phyloP scores from a whole-genome alignment of 2,329 filamentous ascomycete species.

The Fusarium pseudograminearum region DNA sequence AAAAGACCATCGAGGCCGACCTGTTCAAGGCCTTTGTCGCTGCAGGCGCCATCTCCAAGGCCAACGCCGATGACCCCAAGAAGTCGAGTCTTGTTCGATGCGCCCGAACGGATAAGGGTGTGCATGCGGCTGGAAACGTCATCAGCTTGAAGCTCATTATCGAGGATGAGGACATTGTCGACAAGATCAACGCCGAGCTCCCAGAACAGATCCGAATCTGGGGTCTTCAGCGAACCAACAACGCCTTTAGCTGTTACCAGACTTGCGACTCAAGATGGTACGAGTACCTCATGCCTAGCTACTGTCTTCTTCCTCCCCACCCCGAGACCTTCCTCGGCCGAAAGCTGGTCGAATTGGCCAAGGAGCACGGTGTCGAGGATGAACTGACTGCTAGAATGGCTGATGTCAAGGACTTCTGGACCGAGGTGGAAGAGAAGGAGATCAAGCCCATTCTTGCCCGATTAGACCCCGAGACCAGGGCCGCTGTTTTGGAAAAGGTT shows the following conservation, averaged over 20 bases:
- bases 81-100: constrained; percentile 95
- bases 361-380: constrained; percentile 78
- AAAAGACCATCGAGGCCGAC: constrained; percentile 96
- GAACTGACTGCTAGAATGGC: constrained; percentile 76
- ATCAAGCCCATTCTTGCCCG: constrained; percentile 77
- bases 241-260: constrained; percentile 94
- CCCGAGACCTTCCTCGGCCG: constrained; percentile 87
- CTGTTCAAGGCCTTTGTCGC: constrained; percentile 92
- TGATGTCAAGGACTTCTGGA: constrained; percentile 86
- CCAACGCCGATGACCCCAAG: constrained; percentile 95
- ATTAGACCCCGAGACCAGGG: constrained; percentile 73
- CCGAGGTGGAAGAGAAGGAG: constrained; percentile 80
- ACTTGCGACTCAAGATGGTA: constrained; percentile 96
- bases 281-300: constrained; percentile 95
- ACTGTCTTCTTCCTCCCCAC: constrained; percentile 92
- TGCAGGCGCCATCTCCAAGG: constrained; percentile 94
- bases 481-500: constrained; percentile 72
- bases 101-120: constrained; percentile 96
- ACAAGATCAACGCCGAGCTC: constrained; percentile 90
- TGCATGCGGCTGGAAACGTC: constrained; percentile 95
- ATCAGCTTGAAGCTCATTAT: constrained; percentile 96
- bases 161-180: constrained; percentile 86
- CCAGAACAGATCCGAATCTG: constrained; percentile 93
- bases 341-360: constrained; percentile 82
- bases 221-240: constrained; percentile 91